A percentile compares a stretch with the other conserved stretches of the same genome.
These are phyloP conservation scores for Artomyces pyxidatus DNA, from an alignment of 768 basidiomycete species.

Conservation along the genomic window DNA sequence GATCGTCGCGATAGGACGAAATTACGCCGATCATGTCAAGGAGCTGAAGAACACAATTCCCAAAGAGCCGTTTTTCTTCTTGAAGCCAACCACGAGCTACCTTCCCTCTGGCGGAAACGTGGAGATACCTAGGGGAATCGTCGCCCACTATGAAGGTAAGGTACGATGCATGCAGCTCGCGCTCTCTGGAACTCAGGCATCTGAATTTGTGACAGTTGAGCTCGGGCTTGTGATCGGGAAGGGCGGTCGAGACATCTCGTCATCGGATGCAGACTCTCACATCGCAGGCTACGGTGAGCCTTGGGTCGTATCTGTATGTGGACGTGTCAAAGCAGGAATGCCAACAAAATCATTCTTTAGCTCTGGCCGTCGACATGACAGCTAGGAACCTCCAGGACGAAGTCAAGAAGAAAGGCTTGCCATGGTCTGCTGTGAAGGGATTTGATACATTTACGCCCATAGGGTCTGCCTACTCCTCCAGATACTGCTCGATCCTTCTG, in stretches of 20 bases:
- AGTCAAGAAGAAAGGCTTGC: slow-evolving; percentile 89
- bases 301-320: neutral
- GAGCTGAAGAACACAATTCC: slow-evolving; percentile 87
- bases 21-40: slow-evolving; percentile 86
- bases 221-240: slow-evolving; percentile 96
- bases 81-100: slow-evolving; percentile 94
- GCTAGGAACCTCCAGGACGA: slow-evolving; percentile 92
- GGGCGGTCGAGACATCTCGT: slow-evolving; percentile 72
- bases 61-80: slow-evolving; percentile 96
- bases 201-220: slow-evolving; percentile 55
- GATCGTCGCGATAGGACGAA: slow-evolving; percentile 95
- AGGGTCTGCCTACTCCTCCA: slow-evolving; percentile 51
- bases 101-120: slow-evolving; percentile 67
- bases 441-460: slow-evolving; percentile 96
- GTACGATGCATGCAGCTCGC: neutral
- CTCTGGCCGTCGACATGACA: slow-evolving; percentile 93
- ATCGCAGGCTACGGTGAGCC: slow-evolving; percentile 86
- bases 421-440: slow-evolving; percentile 95
- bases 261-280: slow-evolving; percentile 61
- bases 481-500: too few relatives aligned
- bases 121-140: slow-evolving; percentile 78
- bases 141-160: slow-evolving; percentile 87
- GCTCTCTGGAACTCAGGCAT: neutral
- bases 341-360: slow-evolving; percentile 29
- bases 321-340: neutral